Evolutionary conservation across 148 eudicot species (phyloP), one percentile per base, ranked within the genome.

Genomic region (Spergularia marina): DNA sequence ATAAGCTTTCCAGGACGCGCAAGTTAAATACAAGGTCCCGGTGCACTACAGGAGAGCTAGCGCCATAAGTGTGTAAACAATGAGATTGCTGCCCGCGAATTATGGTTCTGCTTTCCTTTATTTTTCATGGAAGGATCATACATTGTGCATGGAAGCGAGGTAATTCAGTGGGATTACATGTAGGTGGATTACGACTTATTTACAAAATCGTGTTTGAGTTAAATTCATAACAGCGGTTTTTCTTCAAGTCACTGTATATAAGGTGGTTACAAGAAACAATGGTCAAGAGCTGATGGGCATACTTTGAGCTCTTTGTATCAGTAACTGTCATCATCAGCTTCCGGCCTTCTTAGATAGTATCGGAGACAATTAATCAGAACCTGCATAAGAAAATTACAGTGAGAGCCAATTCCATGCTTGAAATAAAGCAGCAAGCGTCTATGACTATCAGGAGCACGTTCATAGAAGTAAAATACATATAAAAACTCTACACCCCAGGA

Each of bases 261-360:
- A 23, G 51, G 16, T 65, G 34, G 63, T 62, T 30, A 53, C 71
- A 65, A n/a, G 30, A 57, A 21, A 51, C 58, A 16, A 49, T 21
- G 25, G 44, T 65, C 30, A 41, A 41, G 52, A n/a, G 25, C 40
- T 56, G 18, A 53, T n/a, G 18, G 9, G 47, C 57, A 34, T 60
- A 58, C 53, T 77, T 60, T 41, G 47, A 70, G 70, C 36, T 54
- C 58, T 75, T 41, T 34, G 60, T 51, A 44, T 80, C 86, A 93
- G 87, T 93, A 93, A 82, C 98, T 93, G 49, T 91, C 98, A 62
- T 93, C 98, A 68, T 87, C 98, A 1, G 96, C 82, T 72, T 85
- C 89, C 71, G 96, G 96, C 84, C 89, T 88, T 79, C 98, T 79
- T 39, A 93, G 88, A 88, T 93, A 88, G 84, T 88, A 89, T 53